Percentiles rank a stretch among this genome's conserved stretches.
phyloP scores from a whole-genome alignment of 345 rosid genomes.

The Kandelia obovata region DNA sequence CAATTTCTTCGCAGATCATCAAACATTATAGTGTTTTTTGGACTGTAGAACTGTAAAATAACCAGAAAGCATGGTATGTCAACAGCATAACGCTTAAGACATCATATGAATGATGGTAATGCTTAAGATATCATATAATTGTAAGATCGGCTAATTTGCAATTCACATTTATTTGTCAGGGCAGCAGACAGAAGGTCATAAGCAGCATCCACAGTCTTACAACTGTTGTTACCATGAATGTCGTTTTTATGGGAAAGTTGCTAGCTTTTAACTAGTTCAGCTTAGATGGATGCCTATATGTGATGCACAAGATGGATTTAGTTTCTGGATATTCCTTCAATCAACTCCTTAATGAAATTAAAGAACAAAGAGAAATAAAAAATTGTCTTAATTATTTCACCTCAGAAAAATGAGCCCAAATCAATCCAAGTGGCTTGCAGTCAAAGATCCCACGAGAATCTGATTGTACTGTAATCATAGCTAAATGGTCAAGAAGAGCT shows the following conservation, averaged over 20 bases:
- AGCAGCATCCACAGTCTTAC: too few relatives aligned
- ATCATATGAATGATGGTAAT: not conserved
- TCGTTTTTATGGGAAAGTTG: too few relatives aligned
- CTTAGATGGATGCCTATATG: not conserved
- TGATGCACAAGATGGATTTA: not conserved
- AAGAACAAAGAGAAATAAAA: not conserved
- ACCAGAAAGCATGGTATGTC: slow-evolving; percentile 1
- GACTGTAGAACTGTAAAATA: slow-evolving; percentile 59
- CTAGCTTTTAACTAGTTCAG: too few relatives aligned
- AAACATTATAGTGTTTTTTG: slow-evolving; percentile 93
- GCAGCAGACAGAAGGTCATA: not conserved
- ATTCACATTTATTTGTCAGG: not conserved
- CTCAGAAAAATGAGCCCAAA: slow-evolving; percentile 90
- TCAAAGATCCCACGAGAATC: slow-evolving; percentile 82
- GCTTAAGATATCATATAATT: not conserved
- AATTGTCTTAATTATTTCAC: slow-evolving; percentile 25
- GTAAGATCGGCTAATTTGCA: not conserved
- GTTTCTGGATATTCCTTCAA: not conserved
- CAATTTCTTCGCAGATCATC: slow-evolving; percentile 86
- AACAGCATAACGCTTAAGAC: not conserved
- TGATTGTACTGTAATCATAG: slow-evolving; percentile 93
- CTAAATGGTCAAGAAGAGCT: slow-evolving; percentile 85
- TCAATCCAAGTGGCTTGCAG: slow-evolving; percentile 90
- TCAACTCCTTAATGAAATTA: not conserved
- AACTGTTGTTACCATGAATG: too few relatives aligned